phyloP scores from a whole-genome alignment of 2,329 filamentous ascomycete genomes.

The Allantophomopsis lycopodina region DNA sequence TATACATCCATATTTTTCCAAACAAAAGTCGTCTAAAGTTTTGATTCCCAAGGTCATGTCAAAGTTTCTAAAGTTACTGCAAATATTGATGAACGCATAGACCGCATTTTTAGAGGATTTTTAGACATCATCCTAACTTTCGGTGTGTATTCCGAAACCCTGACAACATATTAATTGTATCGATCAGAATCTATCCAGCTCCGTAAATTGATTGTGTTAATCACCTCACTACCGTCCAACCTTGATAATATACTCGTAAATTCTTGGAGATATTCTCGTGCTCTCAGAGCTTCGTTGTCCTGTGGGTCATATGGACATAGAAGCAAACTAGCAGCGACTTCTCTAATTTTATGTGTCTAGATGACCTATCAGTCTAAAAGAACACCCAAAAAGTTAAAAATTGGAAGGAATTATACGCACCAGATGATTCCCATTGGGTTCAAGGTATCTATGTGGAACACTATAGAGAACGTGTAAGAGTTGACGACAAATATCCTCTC shows the following conservation, averaged over 20 bases:
- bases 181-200: slow-evolving; percentile 17
- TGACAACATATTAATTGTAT: not conserved
- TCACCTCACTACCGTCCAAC: slow-evolving; percentile 18
- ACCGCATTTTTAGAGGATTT: too few relatives aligned
- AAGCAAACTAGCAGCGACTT: slow-evolving; percentile 20
- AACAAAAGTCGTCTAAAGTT: too few relatives aligned
- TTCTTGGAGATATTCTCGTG: slow-evolving; percentile 16
- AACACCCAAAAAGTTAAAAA: not conserved
- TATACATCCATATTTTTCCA: too few relatives aligned
- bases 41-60: too few relatives aligned
- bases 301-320: slow-evolving; percentile 19
- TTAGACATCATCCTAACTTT: too few relatives aligned
- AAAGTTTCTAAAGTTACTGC: too few relatives aligned
- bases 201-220: slow-evolving; percentile 17
- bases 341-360: slow-evolving; percentile 20
- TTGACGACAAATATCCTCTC: slow-evolving; percentile 22
- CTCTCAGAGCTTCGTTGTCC: slow-evolving; percentile 12
- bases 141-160: too few relatives aligned
- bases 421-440: slow-evolving; percentile 21
- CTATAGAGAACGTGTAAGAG: slow-evolving; percentile 21
- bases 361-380: not conserved
- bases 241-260: slow-evolving; percentile 15
- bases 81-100: too few relatives aligned
- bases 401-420: slow-evolving; percentile 6
- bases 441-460: slow-evolving; percentile 17